phyloP scores from a whole-genome alignment of 2,329 filamentous ascomycete genomes.

The Cladosporium phlei region DNA sequence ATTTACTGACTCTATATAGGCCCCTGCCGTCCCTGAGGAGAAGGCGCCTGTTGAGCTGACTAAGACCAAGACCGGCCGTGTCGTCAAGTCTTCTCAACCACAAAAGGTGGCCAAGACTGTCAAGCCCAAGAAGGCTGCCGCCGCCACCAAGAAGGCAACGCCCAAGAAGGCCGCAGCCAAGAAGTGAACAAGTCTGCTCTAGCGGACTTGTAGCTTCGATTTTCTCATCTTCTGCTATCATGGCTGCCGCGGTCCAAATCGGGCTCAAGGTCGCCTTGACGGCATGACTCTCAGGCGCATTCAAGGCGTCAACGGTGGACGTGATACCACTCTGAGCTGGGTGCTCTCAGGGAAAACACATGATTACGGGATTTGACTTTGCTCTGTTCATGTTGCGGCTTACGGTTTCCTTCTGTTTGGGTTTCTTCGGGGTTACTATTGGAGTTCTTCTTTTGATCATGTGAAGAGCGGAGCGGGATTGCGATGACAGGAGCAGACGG shows the following conservation, averaged over 20 bases:
- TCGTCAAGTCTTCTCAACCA: constrained; percentile 63
- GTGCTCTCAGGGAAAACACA: constrained; percentile 9
- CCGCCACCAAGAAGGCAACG: constrained; percentile 14
- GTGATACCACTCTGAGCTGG: constrained; percentile 11
- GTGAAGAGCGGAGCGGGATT: constrained; percentile 12
- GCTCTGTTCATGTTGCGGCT: constrained; percentile 11
- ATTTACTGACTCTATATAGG: constrained; percentile 38
- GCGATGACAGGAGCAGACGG: constrained; percentile 14
- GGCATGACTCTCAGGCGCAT: constrained; percentile 9
- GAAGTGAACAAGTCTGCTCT: constrained; percentile 9
- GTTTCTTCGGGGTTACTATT: background rate
- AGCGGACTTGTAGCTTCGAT: background rate
- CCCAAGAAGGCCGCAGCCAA: constrained; percentile 16
- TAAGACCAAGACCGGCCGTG: constrained; percentile 83
- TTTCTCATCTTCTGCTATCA: constrained; percentile 3
- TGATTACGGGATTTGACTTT: constrained; percentile 3
- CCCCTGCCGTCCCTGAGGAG: constrained; percentile 63
- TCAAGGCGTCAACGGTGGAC: constrained; percentile 8
- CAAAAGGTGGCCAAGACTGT: constrained; percentile 29
- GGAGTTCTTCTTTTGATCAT: constrained; percentile 9
- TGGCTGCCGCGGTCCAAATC: background rate
- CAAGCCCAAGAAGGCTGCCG: constrained; percentile 9
- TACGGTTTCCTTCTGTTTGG: constrained; percentile 1
- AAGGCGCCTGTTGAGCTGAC: constrained; percentile 62
- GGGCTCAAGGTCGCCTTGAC: background rate